Evolutionary conservation across 192 early-diverging fungal species (phyloP).

Genomic region (Pilaira anomala): DNA sequence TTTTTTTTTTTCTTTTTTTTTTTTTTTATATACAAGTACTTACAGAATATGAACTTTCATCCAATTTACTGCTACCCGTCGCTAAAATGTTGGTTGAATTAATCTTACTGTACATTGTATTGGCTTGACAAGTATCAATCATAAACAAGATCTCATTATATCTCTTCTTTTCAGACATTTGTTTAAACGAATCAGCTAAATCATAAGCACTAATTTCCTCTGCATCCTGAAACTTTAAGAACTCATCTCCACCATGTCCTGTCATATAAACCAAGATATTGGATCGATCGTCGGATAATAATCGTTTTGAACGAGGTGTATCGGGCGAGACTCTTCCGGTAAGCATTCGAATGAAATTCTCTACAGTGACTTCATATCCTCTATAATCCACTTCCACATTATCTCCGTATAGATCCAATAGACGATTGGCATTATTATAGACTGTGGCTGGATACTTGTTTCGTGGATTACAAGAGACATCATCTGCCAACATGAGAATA

Average conservation of each 20-base stretch:
- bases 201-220: constrained; percentile 97
- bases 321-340: constrained; percentile 78
- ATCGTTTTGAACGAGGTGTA: constrained; percentile 90
- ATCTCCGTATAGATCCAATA: constrained; percentile 89
- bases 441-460: constrained; percentile 92
- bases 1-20: background rate
- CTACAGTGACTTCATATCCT: constrained; percentile 98
- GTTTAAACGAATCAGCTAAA: constrained; percentile 93
- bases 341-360: constrained; percentile 94
- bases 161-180: constrained; percentile 94
- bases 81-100: constrained; percentile 92
- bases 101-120: constrained; percentile 92
- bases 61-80: constrained; percentile 80
- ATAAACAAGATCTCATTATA: constrained; percentile 99
- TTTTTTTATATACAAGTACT: background rate
- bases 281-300: constrained; percentile 93
- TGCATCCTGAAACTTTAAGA: constrained; percentile 97
- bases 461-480: constrained; percentile 96
- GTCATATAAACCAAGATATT: constrained; percentile 99
- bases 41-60: constrained; percentile 92
- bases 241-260: constrained; percentile 98
- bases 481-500: constrained; percentile 98
- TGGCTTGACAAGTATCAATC: constrained; percentile 98
- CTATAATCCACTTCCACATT: constrained; percentile 99
- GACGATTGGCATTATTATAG: constrained; percentile 80